phyloP scores from a whole-genome alignment of 1,284 basidiomycete genomes.

The Peniophora sp. region DNA sequence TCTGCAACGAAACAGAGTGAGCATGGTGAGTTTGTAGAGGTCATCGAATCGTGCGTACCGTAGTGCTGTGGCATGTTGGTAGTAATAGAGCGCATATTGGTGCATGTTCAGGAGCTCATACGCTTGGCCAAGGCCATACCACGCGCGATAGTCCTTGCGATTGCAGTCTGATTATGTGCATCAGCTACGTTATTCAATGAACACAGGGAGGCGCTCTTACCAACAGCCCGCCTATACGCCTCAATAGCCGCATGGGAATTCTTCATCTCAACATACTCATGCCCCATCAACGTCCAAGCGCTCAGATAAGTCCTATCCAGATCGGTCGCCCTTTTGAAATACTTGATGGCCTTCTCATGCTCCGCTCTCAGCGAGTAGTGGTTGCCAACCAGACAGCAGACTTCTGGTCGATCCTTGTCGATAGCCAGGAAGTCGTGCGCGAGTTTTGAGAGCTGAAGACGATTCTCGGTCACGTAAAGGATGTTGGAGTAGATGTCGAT shows the following conservation, averaged over 20 bases:
- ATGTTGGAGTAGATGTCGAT: constrained; percentile 97
- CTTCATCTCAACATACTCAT: constrained; percentile 98
- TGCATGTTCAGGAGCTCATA: constrained; percentile 97
- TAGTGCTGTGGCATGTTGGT: constrained; percentile 90
- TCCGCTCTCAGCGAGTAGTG: constrained; percentile 92
- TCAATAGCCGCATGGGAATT: constrained; percentile 99
- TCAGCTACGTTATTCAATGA: background rate
- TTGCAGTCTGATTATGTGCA: constrained; percentile 64
- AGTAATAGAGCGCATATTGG: constrained; percentile 94
- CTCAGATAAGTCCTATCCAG: constrained; percentile 92
- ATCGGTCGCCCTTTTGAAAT: constrained; percentile 90
- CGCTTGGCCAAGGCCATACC: constrained; percentile 98
- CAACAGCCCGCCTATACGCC: constrained; percentile 91
- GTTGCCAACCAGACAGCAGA: constrained; percentile 96
- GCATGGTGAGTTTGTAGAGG: background rate
- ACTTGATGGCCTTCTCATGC: constrained; percentile 93
- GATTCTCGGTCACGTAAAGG: constrained; percentile 90
- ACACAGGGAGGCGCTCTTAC: constrained; percentile 38
- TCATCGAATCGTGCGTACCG: constrained; percentile 46
- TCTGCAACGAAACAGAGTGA: constrained; percentile 30
- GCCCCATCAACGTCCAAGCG: constrained; percentile 99
- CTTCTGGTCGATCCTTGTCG: constrained; percentile 88
- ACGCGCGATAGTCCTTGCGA: constrained; percentile 93
- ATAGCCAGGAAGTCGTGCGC: constrained; percentile 87
- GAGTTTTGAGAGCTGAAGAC: constrained; percentile 82